Evolutionary conservation across 441 rosid genomes (phyloP).

Genomic region (Croton setiger): DNA sequence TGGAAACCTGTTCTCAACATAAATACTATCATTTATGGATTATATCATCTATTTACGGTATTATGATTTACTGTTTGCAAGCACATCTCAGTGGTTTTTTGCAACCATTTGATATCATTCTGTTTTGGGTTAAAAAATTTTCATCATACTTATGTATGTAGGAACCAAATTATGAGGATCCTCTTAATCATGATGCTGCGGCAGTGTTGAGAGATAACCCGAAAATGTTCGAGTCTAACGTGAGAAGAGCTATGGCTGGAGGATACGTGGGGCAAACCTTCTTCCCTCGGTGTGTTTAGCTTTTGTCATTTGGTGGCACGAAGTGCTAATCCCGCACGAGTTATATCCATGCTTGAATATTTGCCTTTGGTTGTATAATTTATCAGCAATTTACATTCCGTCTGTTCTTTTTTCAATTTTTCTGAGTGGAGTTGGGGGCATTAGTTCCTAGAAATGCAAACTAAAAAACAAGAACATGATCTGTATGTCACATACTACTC

Average conservation of each 20-base stretch:
- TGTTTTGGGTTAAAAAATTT: background rate
- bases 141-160: constrained; percentile 22
- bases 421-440: constrained; percentile 27
- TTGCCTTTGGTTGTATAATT: constrained; percentile 30
- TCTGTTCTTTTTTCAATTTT: constrained; percentile 15
- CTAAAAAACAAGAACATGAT: constrained; percentile 16
- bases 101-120: constrained; percentile 4
- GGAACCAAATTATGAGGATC: constrained; percentile 94
- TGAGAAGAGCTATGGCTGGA: constrained; percentile 81
- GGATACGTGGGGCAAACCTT: constrained; percentile 75
- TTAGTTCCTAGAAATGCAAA: constrained; percentile 21
- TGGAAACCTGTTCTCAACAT: constrained; percentile 98
- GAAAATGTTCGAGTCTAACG: constrained; percentile 64
- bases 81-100: background rate
- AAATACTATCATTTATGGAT: constrained; percentile 84
- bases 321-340: constrained; percentile 13
- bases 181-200: constrained; percentile 91
- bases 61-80: background rate
- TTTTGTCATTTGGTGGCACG: constrained; percentile 13
- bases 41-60: constrained; percentile 93
- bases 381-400: constrained; percentile 23
- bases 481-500: constrained; percentile 20
- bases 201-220: constrained; percentile 84
- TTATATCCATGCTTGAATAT: constrained; percentile 14
- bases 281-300: constrained; percentile 71